A percentile compares a stretch with the other conserved stretches of the same genome.
Conservation (phyloP, 768 basidiomycete species). For the Mycena polygramma region DNA sequence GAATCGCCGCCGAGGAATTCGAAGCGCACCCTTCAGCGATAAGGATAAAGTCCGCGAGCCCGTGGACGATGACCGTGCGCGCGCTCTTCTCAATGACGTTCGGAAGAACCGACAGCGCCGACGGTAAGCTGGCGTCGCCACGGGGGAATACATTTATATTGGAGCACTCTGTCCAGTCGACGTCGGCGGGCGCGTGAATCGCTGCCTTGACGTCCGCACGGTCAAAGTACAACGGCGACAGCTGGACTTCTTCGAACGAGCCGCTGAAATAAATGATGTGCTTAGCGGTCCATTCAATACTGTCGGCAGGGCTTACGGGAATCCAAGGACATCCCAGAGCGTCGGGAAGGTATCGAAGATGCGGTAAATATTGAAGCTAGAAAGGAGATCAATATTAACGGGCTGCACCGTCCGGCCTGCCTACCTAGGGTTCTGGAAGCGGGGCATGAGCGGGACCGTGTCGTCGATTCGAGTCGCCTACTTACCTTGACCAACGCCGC, state of each 20-base stretch:
- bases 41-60: conserved; percentile 78
- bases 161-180: conserved; percentile 76
- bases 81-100: conserved; percentile 83
- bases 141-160: conserved; percentile 69
- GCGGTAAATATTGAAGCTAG: conserved; percentile 77
- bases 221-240: conserved; percentile 78
- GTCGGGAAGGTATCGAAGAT: conserved; percentile 83
- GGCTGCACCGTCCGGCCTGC: too few species aligned
- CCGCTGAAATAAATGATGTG: conserved; percentile 52
- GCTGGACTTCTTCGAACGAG: conserved; percentile 66
- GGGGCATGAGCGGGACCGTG: too few species aligned
- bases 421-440: too few species aligned
- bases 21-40: conserved; percentile 77
- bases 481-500: conserved; percentile 58
- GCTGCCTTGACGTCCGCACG: conserved; percentile 74
- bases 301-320: conserved; percentile 65
- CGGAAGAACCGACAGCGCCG: conserved; percentile 75
- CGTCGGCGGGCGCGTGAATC: conserved; percentile 76
- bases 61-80: conserved; percentile 77
- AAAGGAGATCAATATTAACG: too few species aligned
- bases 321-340: conserved; percentile 86
- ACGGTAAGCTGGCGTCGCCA: conserved; percentile 72
- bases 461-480: too few species aligned
- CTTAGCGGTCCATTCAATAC: not conserved
- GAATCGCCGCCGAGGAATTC: not conserved